These are phyloP conservation scores for Cornus florida DNA, from an alignment of 148 eudicot species.

Conservation along the genomic window DNA sequence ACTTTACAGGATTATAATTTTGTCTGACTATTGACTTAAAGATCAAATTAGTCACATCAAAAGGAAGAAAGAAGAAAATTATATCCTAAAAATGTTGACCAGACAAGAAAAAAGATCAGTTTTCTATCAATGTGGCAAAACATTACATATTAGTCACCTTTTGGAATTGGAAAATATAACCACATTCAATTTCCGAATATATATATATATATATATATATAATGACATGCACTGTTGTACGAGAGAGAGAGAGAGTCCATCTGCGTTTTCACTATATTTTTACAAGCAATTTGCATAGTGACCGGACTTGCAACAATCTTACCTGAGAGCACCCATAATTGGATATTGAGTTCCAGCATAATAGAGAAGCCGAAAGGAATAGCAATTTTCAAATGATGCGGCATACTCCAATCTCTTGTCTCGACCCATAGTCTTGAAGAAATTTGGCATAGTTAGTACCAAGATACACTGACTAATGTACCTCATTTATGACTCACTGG, in stretches of 20 bases:
- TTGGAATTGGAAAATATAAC: not conserved
- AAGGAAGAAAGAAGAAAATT: not conserved
- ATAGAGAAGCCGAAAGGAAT: conserved; percentile 83
- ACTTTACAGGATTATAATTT: not conserved
- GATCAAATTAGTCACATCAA: not conserved
- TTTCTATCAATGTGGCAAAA: not conserved
- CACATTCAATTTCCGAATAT: too few relatives aligned
- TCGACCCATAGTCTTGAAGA: conserved; percentile 87
- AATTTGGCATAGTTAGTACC: conserved; percentile 13
- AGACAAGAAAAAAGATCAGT: not conserved
- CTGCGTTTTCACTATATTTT: not conserved
- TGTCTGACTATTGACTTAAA: not conserved
- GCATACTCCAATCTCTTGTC: conserved; percentile 93
- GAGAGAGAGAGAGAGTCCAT: not conserved
- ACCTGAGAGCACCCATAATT: conserved; percentile 98
- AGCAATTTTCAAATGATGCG: conserved; percentile 89
- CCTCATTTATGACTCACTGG: not conserved
- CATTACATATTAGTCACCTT: not conserved
- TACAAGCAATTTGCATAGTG: not conserved
- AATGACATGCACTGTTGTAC: not conserved
- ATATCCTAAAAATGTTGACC: not conserved
- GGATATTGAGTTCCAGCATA: conserved; percentile 96
- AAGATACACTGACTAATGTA: conserved; percentile 12
- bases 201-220: not conserved
- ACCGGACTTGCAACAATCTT: not conserved